phyloP scores from a whole-genome alignment of 768 basidiomycete species.

The Cubamyces sp. region DNA sequence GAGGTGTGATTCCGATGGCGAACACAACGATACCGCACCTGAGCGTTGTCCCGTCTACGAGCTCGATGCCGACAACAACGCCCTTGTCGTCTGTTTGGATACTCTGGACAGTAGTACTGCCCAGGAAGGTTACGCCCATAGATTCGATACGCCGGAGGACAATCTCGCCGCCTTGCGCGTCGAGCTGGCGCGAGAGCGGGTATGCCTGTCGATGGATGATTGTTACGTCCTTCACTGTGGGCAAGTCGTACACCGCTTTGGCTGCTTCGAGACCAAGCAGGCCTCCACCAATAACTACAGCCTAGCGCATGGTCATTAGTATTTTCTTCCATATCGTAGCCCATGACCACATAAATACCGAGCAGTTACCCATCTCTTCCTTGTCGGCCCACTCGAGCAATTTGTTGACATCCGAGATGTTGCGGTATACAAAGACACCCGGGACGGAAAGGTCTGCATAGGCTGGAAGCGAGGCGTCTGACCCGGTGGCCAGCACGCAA shows the following conservation, averaged over 20 bases:
- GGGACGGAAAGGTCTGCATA: slow-evolving; percentile 51
- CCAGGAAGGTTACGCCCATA: slow-evolving; percentile 61
- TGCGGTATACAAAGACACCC: slow-evolving; percentile 76
- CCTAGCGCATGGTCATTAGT: slow-evolving; percentile 26
- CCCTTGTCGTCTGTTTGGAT: slow-evolving; percentile 41
- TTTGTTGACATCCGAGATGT: slow-evolving; percentile 65
- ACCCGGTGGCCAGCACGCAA: slow-evolving; percentile 73
- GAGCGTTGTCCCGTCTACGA: slow-evolving; percentile 51
- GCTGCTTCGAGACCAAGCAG: slow-evolving; percentile 76
- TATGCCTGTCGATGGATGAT: slow-evolving; percentile 57
- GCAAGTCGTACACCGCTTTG: slow-evolving; percentile 67
- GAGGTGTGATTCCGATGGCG: slow-evolving; percentile 71
- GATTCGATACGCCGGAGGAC: slow-evolving; percentile 61
- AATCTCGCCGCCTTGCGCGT: slow-evolving; percentile 60
- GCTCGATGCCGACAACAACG: slow-evolving; percentile 51
- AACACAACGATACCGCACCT: slow-evolving; percentile 62
- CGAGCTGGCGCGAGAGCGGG: slow-evolving; percentile 63
- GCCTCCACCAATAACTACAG: slow-evolving; percentile 69
- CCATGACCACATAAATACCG: slow-evolving; percentile 1
- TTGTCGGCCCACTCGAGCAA: slow-evolving; percentile 63
- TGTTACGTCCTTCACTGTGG: slow-evolving; percentile 48
- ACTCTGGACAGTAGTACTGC: slow-evolving; percentile 42
- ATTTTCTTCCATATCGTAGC: too few species aligned
- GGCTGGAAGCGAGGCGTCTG: slow-evolving; percentile 62
- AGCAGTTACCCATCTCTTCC: slow-evolving; percentile 41